Conservation (phyloP, 2,329 filamentous ascomycete genomes). For the Dactylonectria macrodidyma region DNA sequence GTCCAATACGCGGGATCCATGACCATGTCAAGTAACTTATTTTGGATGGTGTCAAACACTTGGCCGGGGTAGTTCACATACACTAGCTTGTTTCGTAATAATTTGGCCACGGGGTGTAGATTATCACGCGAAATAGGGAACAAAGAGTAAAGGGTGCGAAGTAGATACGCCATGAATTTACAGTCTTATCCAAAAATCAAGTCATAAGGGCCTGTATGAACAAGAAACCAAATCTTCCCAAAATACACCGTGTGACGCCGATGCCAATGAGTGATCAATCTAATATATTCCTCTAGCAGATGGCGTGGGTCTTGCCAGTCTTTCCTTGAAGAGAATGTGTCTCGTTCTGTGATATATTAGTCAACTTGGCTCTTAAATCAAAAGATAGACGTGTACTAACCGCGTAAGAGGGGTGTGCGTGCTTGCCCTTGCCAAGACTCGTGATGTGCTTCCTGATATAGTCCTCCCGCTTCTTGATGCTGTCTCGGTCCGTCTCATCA, state of each 20-base stretch:
- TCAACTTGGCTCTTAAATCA: neutral
- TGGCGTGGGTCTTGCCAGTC: slow-evolving; percentile 89
- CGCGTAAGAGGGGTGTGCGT: slow-evolving; percentile 64
- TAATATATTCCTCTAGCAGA: slow-evolving; percentile 72
- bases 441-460: slow-evolving; percentile 73
- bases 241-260: slow-evolving; percentile 41
- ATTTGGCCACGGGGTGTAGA: neutral
- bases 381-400: slow-evolving; percentile 53
- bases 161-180: slow-evolving; percentile 26
- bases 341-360: slow-evolving; percentile 69
- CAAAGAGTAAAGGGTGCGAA: neutral
- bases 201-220: slow-evolving; percentile 34
- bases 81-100: neutral
- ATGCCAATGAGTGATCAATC: slow-evolving; percentile 26
- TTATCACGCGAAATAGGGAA: neutral
- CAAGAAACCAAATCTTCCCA: slow-evolving; percentile 27
- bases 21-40: neutral
- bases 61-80: neutral
- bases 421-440: slow-evolving; percentile 66
- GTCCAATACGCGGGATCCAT: neutral
- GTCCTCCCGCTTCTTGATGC: slow-evolving; percentile 78
- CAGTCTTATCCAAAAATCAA: slow-evolving; percentile 30
- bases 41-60: neutral
- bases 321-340: slow-evolving; percentile 91
- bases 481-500: slow-evolving; percentile 80